Base-by-base conservation (phyloP, 2,329 filamentous ascomycete species). In the Raffaelea ambrosiae region DNA sequence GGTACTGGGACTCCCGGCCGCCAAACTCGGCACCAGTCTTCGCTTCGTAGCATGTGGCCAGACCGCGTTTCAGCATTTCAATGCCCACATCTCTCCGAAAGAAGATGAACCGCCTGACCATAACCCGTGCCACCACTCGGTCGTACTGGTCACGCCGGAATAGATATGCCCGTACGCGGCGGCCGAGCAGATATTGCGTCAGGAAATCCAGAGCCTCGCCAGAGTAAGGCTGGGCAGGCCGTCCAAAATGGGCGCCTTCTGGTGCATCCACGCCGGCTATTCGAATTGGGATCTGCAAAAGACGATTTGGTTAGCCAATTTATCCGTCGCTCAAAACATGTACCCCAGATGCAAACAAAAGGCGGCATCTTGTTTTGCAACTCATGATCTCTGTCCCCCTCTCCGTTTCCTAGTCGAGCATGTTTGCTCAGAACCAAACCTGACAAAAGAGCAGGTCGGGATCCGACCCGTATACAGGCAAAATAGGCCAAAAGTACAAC, bases 241-340 rank as follows among this genome's bases (percentile, higher is more conserved):
- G 79, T 47, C 94, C 94, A 66, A 96, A 98, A 65, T 98, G 93
- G 9, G 90, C 84, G 48, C 86, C 73, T 67, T 98, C 93, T 2
- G 93, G 93, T 11, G 94, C 93, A 65, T 98, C 93, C 47, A 98
- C 71, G 44, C 93, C 93, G 16, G 93, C 93, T 48, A 98, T 75
- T 23, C 93, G 86, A 48, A 98, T 77, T 45, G 90, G 81, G 56
- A 98, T 87, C 85, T 94, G 59, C 35, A 14, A 18, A 29, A 29
- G 26, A 29, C 7, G 13, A 13, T 7, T 29, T 7, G 7, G 26
- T 29, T 29, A 29, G 26, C 13, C n/a, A n/a, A 29, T 29, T 29
- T 29, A 29, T 7, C 26, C 26, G 26, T 29, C n/a, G n/a, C n/a
- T n/a, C n/a, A n/a, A n/a, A n/a, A n/a, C n/a, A n/a, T n/a, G n/a